These are phyloP conservation scores for Aspergillus texensis DNA, from an alignment of 2,329 filamentous ascomycete genomes.

Conservation along the genomic window DNA sequence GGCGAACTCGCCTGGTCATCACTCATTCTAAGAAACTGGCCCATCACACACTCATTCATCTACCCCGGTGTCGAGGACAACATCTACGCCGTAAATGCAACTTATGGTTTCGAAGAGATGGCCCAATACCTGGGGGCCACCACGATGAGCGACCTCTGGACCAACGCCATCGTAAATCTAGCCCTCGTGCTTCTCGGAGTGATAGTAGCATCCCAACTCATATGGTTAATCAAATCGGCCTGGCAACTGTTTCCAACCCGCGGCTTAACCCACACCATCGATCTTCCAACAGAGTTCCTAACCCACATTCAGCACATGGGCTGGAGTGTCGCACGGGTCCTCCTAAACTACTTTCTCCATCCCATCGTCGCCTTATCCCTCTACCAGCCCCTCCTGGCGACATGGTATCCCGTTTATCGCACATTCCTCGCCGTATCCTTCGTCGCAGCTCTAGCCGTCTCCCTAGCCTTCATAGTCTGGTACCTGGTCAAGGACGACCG, in stretches of 20 bases:
- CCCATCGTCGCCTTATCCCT: slow-evolving; percentile 15
- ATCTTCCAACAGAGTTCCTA: slow-evolving; percentile 1
- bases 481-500: neutral
- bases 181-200: slow-evolving; percentile 7
- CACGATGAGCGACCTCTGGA: slow-evolving; percentile 14
- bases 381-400: slow-evolving; percentile 6
- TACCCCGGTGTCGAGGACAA: slow-evolving; percentile 18
- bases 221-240: slow-evolving; percentile 5
- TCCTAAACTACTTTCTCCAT: slow-evolving; percentile 14
- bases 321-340: slow-evolving; percentile 11
- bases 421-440: slow-evolving; percentile 11
- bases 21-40: slow-evolving; percentile 16
- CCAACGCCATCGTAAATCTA: slow-evolving; percentile 17
- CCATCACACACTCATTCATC: slow-evolving; percentile 15
- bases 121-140: slow-evolving; percentile 17
- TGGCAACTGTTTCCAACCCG: neutral
- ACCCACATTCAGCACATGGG: slow-evolving; percentile 7
- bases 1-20: slow-evolving; percentile 22
- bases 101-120: slow-evolving; percentile 19
- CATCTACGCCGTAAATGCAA: slow-evolving; percentile 14
- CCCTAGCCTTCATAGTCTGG: slow-evolving; percentile 1
- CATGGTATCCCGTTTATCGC: slow-evolving; percentile 7
- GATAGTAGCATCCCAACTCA: neutral
- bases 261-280: neutral
- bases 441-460: neutral